Base-by-base conservation (phyloP, 305 asterid genomes). In the Petunia hybrid region DNA sequence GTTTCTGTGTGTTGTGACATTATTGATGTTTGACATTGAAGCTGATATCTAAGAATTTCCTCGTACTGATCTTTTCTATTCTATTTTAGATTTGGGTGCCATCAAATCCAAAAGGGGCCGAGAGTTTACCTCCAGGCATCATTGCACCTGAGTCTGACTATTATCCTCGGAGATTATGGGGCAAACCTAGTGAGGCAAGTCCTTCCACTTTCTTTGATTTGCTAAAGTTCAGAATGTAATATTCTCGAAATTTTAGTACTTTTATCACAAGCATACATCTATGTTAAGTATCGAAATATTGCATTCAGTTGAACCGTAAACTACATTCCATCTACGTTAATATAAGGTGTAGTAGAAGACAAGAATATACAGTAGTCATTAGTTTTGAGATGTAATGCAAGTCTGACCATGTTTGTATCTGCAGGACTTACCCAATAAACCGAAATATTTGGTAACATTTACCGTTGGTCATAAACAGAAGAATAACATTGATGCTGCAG, bases 81-180 rank as follows among this genome's bases (percentile, higher is more conserved):
- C 31, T 22, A 22, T 22, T 22, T 22, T 22, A 90, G 95, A 86
- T 90, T 80, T 89, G 90, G 91, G 88, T 83, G 55, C 86, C 88
- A 40, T 80, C 91, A 6, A 91, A 89, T 68, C 94, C 94, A 3
- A 89, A 56, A 85, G 94, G 95, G 5, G 92, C 92, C 1, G 94
- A 91, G 73, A 85, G 87, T 77, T 87, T 91, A 79, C 92, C 95
- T 8, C 83, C 92, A 5, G 85, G 81, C 35, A 90, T 91, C 38
- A 80, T 91, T 61, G 81, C 74, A 14, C 81, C 92, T 41, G 89
- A 91, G 71, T 87, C 94, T 3, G 91, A 87, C 82, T 87, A 86
- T 43, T 87, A 84, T 80, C 85, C 64, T 51, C 90, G 91, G 63
- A 88, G 91, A 84, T 81, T 91, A 79, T 91, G 89, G 91, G 93